Base-by-base conservation (phyloP, 352 stramenopile genomes). In the Plasmopara halstedii region DNA sequence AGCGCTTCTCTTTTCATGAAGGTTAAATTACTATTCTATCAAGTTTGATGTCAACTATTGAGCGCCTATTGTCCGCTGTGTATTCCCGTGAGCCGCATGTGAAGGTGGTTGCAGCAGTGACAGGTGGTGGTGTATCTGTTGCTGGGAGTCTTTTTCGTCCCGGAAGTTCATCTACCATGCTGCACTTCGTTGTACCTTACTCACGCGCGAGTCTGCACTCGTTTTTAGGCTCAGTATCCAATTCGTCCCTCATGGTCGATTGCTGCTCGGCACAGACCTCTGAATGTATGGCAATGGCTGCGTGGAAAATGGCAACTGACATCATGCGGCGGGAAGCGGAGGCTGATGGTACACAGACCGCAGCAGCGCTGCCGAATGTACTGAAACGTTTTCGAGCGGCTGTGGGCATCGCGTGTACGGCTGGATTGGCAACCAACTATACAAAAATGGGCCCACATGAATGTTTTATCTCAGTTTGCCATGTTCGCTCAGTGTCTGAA, bases 341-440 rank as follows among this genome's bases (percentile, higher is more conserved):
- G 6, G 56, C 63, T 38, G 50, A 60, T 14, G 52, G 61, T 11
- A 27, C 23, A 11, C 33, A 46, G 14, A 52, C 25, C n/a, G 56
- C 62, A 4, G 41, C 34, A 7, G 35, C 54, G 9, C 6, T 80
- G 29, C 32, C 59, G 6, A 52, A 21, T 25, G 58, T 58, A 19
- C 46, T 82, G 22, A 40, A 44, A 19, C 59, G 62, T 10, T 86
- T 78, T 23, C 58, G 48, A 2, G 20, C 40, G 5, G 61, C 62
- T 10, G 31, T 90, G 10, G 80, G 83, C 3, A 67, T 94, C 21
- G 80, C 64, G 2, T 92, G 80, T 52, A 85, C 80, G 1, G 83
- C 78, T 32, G 73, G 73, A 32, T 48, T 94, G 6, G 70, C 71
- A 34, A 85, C 73, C 2, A 81, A 67, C 22, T 77, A 83, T 32